Conservation (phyloP, 208 protist genomes). For the Phytomonas sp. region DNA sequence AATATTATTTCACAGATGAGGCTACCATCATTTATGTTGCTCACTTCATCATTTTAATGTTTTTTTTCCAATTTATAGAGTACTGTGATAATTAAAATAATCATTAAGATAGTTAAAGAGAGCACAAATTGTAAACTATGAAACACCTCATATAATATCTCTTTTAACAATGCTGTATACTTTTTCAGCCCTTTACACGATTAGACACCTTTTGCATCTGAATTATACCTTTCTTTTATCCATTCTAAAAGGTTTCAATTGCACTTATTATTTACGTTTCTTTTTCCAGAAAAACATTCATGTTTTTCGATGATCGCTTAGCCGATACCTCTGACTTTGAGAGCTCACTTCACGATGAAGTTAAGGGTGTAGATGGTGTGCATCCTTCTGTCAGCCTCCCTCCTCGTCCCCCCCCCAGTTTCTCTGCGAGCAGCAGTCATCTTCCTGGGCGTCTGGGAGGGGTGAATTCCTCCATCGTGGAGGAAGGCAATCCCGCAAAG, state of each 20-base stretch:
- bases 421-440: not conserved
- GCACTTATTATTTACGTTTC: not conserved
- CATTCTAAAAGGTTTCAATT: not conserved
- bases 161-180: not conserved
- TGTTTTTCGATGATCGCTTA: not conserved
- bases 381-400: not conserved
- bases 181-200: not conserved
- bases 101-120: not conserved
- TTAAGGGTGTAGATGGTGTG: not conserved
- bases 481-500: not conserved
- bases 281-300: not conserved
- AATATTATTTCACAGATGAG: conserved; percentile 2
- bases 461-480: not conserved
- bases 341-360: not conserved
- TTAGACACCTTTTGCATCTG: not conserved
- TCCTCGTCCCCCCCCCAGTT: not conserved
- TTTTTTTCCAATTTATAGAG: not conserved
- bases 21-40: not conserved
- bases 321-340: not conserved
- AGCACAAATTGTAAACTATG: not conserved
- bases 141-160: not conserved
- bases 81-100: not conserved
- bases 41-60: not conserved
- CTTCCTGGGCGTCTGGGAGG: not conserved
- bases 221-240: not conserved